Evolutionary conservation across 2,329 filamentous ascomycete species (phyloP).

Genomic region (Scytalidium lignicola): DNA sequence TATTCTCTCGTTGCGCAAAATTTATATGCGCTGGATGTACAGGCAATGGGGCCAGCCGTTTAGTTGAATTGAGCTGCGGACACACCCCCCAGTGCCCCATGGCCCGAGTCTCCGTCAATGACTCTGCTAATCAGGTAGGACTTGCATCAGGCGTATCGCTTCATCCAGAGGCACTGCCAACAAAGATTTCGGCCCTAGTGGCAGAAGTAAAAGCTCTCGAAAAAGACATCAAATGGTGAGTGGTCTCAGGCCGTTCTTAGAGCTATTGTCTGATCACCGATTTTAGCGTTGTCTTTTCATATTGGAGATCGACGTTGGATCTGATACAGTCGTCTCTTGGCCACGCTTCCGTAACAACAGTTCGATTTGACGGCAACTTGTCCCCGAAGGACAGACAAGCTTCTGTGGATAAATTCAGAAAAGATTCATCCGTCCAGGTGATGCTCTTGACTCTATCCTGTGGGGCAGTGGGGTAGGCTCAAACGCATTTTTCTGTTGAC

Average conservation of each 20-base stretch:
- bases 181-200: slow-evolving; percentile 7
- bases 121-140: too few species aligned
- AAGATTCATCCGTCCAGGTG: slow-evolving; percentile 32
- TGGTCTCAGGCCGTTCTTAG: not conserved
- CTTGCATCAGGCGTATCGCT: slow-evolving; percentile 1
- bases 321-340: slow-evolving; percentile 36
- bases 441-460: slow-evolving; percentile 46
- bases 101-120: slow-evolving; percentile 6
- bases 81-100: slow-evolving; percentile 19
- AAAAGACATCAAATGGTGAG: slow-evolving; percentile 31
- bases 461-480: slow-evolving; percentile 43
- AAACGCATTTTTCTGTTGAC: slow-evolving; percentile 1
- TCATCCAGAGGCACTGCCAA: too few species aligned
- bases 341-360: slow-evolving; percentile 27
- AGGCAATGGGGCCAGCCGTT: not conserved
- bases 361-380: slow-evolving; percentile 44
- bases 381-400: slow-evolving; percentile 35
- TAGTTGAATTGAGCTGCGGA: slow-evolving; percentile 24
- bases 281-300: slow-evolving; percentile 46
- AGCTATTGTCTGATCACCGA: slow-evolving; percentile 4
- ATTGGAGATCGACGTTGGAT: slow-evolving; percentile 44
- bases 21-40: slow-evolving; percentile 30
- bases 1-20: slow-evolving; percentile 29
- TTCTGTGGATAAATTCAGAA: slow-evolving; percentile 36
- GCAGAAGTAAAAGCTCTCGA: slow-evolving; percentile 4